These are phyloP conservation scores for Leccinellum rugosiceps DNA, from an alignment of 768 basidiomycete species.

Conservation along the genomic window DNA sequence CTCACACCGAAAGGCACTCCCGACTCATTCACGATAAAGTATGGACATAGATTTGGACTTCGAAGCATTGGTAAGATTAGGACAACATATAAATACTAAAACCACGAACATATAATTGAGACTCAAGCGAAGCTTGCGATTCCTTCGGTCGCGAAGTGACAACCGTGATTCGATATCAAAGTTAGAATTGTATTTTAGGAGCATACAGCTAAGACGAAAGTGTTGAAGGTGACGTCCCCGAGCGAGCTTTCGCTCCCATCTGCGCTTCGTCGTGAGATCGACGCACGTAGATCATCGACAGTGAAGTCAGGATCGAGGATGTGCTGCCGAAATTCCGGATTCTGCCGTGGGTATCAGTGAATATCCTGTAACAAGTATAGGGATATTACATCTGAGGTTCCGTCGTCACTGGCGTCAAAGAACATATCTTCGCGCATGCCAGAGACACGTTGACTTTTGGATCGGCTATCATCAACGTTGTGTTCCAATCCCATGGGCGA, in stretches of 20 bases:
- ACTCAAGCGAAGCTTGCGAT: slow-evolving; percentile 73
- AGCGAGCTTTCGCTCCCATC: slow-evolving; percentile 68
- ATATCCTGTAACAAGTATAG: background rate
- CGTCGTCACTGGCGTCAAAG: slow-evolving; percentile 72
- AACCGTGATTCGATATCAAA: slow-evolving; percentile 77
- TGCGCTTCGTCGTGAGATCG: slow-evolving; percentile 65
- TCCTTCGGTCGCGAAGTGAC: slow-evolving; percentile 66
- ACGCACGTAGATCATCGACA: slow-evolving; percentile 78
- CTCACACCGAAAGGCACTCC: slow-evolving; percentile 76
- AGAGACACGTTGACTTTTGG: slow-evolving; percentile 38
- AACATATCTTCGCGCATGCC: slow-evolving; percentile 54
- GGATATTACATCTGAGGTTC: slow-evolving; percentile 47
- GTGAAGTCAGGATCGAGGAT: slow-evolving; percentile 84
- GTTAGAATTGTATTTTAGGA: slow-evolving; percentile 85
- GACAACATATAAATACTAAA: background rate
- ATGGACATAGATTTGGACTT: slow-evolving; percentile 94
- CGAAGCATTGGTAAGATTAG: slow-evolving; percentile 28
- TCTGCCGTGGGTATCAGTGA: slow-evolving; percentile 17
- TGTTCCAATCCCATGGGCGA: slow-evolving; percentile 58
- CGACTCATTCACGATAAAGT: slow-evolving; percentile 90
- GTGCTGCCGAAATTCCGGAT: slow-evolving; percentile 45
- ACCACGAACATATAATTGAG: slow-evolving; percentile 84
- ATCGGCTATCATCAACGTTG: slow-evolving; percentile 57
- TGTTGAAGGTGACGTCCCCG: slow-evolving; percentile 77
- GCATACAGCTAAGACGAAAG: slow-evolving; percentile 70